These are phyloP conservation scores for Kregervanrija delftensis DNA, from an alignment of 805 yeast species.

Conservation along the genomic window DNA sequence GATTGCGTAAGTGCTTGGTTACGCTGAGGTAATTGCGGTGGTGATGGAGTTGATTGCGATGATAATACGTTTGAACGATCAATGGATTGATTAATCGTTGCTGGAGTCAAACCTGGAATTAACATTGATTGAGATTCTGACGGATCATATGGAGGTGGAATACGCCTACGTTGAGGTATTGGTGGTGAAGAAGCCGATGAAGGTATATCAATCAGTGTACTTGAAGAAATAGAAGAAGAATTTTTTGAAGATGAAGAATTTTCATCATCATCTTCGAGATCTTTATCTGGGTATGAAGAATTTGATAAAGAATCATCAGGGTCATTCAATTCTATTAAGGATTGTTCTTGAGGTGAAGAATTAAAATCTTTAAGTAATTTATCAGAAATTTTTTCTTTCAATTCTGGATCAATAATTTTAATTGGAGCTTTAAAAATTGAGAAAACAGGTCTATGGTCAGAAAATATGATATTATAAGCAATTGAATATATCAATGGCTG, in stretches of 20 bases:
- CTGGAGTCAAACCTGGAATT: slow-evolving; percentile 19
- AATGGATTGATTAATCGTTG: slow-evolving; percentile 10
- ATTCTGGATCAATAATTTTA: slow-evolving; percentile 58
- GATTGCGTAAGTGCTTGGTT: slow-evolving; percentile 1
- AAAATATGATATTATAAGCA: slow-evolving; percentile 49
- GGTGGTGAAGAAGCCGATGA: slow-evolving; percentile 13
- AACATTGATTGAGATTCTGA: slow-evolving; percentile 15
- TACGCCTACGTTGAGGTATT: slow-evolving; percentile 10
- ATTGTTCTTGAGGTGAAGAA: slow-evolving; percentile 9
- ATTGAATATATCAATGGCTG: slow-evolving; percentile 64
- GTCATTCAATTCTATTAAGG: slow-evolving; percentile 26
- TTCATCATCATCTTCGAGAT: slow-evolving; percentile 8
- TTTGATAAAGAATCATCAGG: slow-evolving; percentile 5
- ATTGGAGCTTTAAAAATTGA: slow-evolving; percentile 67
- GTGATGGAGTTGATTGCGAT: neutral
- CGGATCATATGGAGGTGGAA: slow-evolving; percentile 20
- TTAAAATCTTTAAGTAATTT: slow-evolving; percentile 43
- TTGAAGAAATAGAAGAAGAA: slow-evolving; percentile 14
- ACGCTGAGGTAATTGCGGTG: neutral
- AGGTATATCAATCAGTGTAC: slow-evolving; percentile 20
- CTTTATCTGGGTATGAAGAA: slow-evolving; percentile 4
- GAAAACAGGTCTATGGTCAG: slow-evolving; percentile 93
- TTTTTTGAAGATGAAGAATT: slow-evolving; percentile 11
- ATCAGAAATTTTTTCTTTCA: slow-evolving; percentile 47
- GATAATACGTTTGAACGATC: neutral